A percentile compares a stretch with the other conserved stretches of the same genome.
These are phyloP conservation scores for Lignosus rhinocerotis DNA, from an alignment of 1,284 basidiomycete genomes.

Conservation along the genomic window DNA sequence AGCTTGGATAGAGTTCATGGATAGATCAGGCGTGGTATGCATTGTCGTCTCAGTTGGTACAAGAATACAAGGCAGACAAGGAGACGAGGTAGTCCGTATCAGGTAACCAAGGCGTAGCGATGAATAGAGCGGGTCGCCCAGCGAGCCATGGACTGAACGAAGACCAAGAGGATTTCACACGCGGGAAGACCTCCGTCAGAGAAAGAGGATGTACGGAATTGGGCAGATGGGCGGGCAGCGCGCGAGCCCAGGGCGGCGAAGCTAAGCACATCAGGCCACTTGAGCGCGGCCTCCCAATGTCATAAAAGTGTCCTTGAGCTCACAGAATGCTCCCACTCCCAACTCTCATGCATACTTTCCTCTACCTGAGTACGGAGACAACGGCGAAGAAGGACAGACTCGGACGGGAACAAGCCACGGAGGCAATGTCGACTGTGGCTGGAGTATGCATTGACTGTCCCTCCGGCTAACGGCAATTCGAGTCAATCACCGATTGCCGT, in stretches of 20 bases:
- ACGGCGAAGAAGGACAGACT: not conserved
- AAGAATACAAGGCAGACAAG: not conserved
- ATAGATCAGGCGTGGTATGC: not conserved
- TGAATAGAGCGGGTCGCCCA: too few species aligned
- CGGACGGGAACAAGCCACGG: not conserved
- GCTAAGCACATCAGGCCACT: conserved; percentile 24
- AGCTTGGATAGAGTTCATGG: conserved; percentile 10
- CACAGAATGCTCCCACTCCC: not conserved
- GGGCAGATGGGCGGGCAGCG: conserved; percentile 26
- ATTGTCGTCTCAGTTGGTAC: not conserved
- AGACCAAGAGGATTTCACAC: not conserved
- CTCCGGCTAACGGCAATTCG: conserved; percentile 8
- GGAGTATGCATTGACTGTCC: conserved; percentile 4
- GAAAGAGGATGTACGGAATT: conserved; percentile 10
- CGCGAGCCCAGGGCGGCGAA: conserved; percentile 24
- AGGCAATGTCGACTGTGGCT: not conserved
- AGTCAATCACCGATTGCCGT: conserved; percentile 21
- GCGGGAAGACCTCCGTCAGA: conserved; percentile 1
- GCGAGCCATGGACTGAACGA: not conserved
- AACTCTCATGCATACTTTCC: not conserved
- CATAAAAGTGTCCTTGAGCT: conserved; percentile 8
- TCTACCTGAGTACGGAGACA: not conserved
- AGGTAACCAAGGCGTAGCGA: not conserved
- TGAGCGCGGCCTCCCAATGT: conserved; percentile 7
- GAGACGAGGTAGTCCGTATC: not conserved